phyloP scores from a whole-genome alignment of 345 rosid species.

The Brassica carinata region DNA sequence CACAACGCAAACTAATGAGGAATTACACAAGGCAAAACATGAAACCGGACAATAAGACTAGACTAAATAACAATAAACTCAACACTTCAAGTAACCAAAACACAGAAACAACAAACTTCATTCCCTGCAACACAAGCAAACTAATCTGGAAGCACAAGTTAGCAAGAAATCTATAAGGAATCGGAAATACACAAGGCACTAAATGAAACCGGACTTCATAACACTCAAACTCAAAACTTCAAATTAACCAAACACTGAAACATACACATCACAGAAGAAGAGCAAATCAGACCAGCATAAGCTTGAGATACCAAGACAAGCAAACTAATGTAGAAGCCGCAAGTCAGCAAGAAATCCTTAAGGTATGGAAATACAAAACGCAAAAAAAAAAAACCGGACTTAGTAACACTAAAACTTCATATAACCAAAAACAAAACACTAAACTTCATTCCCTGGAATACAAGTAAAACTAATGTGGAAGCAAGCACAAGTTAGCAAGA shows the following conservation, averaged over 20 bases:
- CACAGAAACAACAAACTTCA: too few species aligned
- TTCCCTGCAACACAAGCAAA: slow-evolving; percentile 17
- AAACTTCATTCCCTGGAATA: not conserved
- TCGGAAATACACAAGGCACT: too few species aligned
- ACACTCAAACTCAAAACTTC: not conserved
- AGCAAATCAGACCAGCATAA: not conserved
- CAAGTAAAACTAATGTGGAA: not conserved
- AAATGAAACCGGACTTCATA: not conserved
- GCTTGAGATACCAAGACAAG: slow-evolving; percentile 21
- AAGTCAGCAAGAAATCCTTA: not conserved
- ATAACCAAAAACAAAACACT: not conserved
- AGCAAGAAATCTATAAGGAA: not conserved
- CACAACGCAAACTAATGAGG: slow-evolving; percentile 26
- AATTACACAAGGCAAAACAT: too few species aligned
- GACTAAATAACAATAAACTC: too few species aligned
- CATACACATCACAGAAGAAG: not conserved
- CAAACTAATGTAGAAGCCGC: slow-evolving; percentile 1
- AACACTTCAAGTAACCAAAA: too few species aligned
- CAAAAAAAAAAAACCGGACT: too few species aligned
- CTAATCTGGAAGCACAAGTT: slow-evolving; percentile 12
- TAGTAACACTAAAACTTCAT: not conserved
- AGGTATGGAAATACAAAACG: too few species aligned
- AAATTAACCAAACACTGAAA: slow-evolving; percentile 12
- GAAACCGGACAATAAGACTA: too few species aligned
- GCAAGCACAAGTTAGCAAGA: not conserved